phyloP scores from a whole-genome alignment of 768 basidiomycete genomes.

The Paxillus rubicundulus region DNA sequence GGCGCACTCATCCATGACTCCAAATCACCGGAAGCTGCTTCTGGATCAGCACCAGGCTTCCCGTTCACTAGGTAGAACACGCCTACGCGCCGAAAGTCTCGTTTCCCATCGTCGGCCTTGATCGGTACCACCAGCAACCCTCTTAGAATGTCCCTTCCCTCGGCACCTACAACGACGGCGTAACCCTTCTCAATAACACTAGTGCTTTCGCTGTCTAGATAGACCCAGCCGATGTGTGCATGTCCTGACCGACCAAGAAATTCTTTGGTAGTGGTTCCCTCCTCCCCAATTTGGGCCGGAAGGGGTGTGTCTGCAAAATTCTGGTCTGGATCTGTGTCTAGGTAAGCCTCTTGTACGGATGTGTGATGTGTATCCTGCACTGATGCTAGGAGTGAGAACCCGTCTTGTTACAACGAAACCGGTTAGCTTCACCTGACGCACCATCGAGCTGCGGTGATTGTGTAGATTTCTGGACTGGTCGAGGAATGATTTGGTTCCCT shows the following conservation, averaged over 20 bases:
- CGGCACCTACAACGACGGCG: not conserved
- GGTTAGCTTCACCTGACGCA: too few species aligned
- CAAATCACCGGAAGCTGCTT: not conserved
- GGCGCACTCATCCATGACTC: not conserved
- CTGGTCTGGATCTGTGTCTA: not conserved
- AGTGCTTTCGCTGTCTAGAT: not conserved
- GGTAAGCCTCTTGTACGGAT: not conserved
- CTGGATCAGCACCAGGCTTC: not conserved
- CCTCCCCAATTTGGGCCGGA: not conserved
- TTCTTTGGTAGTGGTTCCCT: not conserved
- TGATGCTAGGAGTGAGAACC: too few species aligned
- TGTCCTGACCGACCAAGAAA: not conserved
- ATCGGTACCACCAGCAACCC: not conserved
- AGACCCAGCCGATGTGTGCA: not conserved
- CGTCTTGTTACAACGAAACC: too few species aligned
- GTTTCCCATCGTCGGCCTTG: not conserved
- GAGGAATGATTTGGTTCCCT: too few species aligned
- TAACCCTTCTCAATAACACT: not conserved
- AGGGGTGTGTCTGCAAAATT: not conserved
- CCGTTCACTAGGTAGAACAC: not conserved
- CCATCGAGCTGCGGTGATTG: too few species aligned
- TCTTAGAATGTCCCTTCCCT: not conserved
- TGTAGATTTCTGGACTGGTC: too few species aligned
- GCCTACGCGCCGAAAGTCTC: slow-evolving; percentile 1
- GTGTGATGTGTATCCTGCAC: not conserved